phyloP scores from a whole-genome alignment of 2,329 filamentous ascomycete genomes.

The Apiospora marii region DNA sequence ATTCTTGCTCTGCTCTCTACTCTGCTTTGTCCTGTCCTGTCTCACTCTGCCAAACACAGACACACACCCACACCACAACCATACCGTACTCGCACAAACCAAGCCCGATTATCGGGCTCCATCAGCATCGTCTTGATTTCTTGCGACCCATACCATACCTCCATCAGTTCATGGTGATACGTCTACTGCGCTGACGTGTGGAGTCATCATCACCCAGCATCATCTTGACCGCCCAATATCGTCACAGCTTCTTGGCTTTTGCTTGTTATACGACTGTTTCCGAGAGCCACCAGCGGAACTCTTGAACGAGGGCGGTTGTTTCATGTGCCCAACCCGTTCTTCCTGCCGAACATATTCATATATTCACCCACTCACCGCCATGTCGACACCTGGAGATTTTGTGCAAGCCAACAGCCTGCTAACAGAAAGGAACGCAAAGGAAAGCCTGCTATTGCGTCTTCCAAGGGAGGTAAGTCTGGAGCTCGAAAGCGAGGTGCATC shows the following conservation, averaged over 20 bases:
- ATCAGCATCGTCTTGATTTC: not conserved
- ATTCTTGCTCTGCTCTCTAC: not conserved
- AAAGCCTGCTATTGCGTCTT: constrained; percentile 13
- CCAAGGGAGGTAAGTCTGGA: not conserved
- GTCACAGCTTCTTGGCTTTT: not conserved
- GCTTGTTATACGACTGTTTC: not conserved
- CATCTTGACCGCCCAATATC: constrained; percentile 5
- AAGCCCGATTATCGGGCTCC: not conserved
- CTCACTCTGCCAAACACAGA: not conserved
- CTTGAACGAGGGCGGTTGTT: not conserved
- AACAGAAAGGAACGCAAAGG: constrained; percentile 3
- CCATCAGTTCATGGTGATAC: constrained; percentile 1
- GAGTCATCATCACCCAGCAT: constrained; percentile 1
- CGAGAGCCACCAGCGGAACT: not conserved
- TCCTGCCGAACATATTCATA: not conserved
- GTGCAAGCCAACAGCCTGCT: not conserved
- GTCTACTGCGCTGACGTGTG: constrained; percentile 8
- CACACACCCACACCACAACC: not conserved
- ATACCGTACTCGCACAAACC: too few relatives aligned
- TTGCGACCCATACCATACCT: not conserved
- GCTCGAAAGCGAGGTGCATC: not conserved
- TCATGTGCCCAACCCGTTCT: not conserved
- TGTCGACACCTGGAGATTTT: not conserved
- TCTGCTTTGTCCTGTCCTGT: not conserved
- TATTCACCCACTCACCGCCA: not conserved